phyloP scores from a whole-genome alignment of 2,329 filamentous ascomycete species.

The Epichloe gansuensis region DNA sequence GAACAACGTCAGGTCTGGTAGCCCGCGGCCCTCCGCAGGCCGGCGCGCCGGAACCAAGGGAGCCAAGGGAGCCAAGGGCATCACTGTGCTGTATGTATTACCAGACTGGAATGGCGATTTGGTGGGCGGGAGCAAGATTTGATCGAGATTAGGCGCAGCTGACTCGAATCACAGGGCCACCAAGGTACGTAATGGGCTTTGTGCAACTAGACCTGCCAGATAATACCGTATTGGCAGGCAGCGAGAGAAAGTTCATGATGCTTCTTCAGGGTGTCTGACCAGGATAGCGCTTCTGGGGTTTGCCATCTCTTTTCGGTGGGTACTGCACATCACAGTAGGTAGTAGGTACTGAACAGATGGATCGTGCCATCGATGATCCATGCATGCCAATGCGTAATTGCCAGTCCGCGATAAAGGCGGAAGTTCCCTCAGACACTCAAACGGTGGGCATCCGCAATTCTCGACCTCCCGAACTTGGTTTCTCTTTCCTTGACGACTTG shows the following conservation, averaged over 20 bases:
- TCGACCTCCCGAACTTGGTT: not conserved
- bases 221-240: not conserved
- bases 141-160: slow-evolving; percentile 5
- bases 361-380: not conserved
- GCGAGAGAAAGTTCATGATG: not conserved
- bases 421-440: not conserved
- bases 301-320: not conserved
- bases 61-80: not conserved
- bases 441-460: not conserved
- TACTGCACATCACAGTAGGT: not conserved
- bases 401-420: not conserved
- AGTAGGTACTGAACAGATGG: not conserved
- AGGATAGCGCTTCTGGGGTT: not conserved
- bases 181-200: slow-evolving; percentile 7
- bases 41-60: not conserved
- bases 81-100: not conserved
- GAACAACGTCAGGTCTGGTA: too few relatives aligned
- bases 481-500: not conserved
- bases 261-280: not conserved
- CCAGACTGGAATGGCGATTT: not conserved
- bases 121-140: not conserved
- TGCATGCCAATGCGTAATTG: not conserved
- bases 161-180: slow-evolving; percentile 8
- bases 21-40: not conserved
- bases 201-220: not conserved